These are phyloP conservation scores for Triticum turgidum DNA, from an alignment of 176 grass and related monocot species.

Conservation along the genomic window DNA sequence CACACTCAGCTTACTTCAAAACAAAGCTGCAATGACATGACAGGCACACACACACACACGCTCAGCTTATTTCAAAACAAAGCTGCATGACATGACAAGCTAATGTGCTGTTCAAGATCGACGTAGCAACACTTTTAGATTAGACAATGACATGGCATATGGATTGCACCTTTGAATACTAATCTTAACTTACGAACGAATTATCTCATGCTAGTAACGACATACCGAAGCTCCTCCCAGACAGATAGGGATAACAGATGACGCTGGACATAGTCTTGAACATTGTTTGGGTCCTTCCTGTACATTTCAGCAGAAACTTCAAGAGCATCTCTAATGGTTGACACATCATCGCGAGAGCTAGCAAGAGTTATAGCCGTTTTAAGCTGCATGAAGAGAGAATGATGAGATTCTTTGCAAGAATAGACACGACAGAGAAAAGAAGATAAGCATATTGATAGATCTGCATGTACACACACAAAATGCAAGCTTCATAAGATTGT, in stretches of 20 bases:
- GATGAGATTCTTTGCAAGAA: constrained; percentile 25
- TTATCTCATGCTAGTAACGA: constrained; percentile 10
- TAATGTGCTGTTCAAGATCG: constrained; percentile 5
- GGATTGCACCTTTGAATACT: constrained; percentile 4
- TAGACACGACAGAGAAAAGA: not conserved
- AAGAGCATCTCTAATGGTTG: constrained; percentile 96
- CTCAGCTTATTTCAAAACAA: constrained; percentile 13
- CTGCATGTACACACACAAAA: constrained; percentile 7
- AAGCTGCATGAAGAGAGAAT: constrained; percentile 51
- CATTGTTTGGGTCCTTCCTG: constrained; percentile 97
- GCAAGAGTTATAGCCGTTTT: constrained; percentile 92
- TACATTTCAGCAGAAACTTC: constrained; percentile 99
- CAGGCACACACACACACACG: not conserved
- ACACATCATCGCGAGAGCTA: constrained; percentile 69
- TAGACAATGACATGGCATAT: constrained; percentile 26
- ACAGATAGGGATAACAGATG: constrained; percentile 94
- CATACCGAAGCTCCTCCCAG: constrained; percentile 97
- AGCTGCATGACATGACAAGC: constrained; percentile 25
- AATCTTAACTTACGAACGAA: constrained; percentile 10
- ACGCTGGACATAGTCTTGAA: constrained; percentile 93
- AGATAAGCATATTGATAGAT: constrained; percentile 9
- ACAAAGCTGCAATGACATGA: constrained; percentile 22
- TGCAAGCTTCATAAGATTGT: not conserved
- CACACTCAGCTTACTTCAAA: not conserved
- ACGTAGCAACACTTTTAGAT: constrained; percentile 8